Base-by-base conservation (phyloP, 768 basidiomycete genomes). In the Crucibulum laeve region DNA sequence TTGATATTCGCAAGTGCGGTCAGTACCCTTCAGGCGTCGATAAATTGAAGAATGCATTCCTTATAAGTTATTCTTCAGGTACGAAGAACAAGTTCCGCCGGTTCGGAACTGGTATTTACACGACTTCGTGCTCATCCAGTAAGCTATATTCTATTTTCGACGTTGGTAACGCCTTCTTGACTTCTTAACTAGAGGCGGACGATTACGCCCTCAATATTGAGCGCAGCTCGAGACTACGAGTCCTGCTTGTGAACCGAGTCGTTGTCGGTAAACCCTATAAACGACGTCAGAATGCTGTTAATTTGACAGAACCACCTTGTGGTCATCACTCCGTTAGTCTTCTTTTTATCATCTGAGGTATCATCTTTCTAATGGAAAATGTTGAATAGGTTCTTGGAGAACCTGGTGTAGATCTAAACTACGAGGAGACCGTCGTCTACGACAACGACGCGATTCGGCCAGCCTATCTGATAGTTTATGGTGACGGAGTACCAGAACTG, bases 81-180 rank as follows among this genome's bases (percentile, higher is more conserved):
- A 62, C 67, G 26, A 77, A 79, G 52, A 69, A 82, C 53, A 73
- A 74, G 25, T 82, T 81, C 50, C 72, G 73, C 50, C 79, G 82
- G 47, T 85, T 86, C 56, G 83, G 83, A n/a, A 69, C 67, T 4
- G 84, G 83, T 3, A 83, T 86, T 33, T 86, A 85, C 54, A 79
- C 78, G 1, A 80, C 80, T 11, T 54, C 74, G 2, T 82, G 80
- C 54, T 82, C 82, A 11, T 84, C 82, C 4, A 85, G 82, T 83
- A 51, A 38, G 73, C 18, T 22, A 26, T 36, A 21, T 6, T 13
- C 19, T 11, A 0, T 11, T 37, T 45, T 17, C 35, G 34, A 46
- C 32, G 34, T 44, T 48, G 25, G 46, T 35, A 3, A 17, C 19
- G 6, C 26, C 38, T 6, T 6, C 33, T 43, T 11, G 17, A 10